Evolutionary conservation across 1,139 yeast species (phyloP).

Genomic region (Pichia sp.): DNA sequence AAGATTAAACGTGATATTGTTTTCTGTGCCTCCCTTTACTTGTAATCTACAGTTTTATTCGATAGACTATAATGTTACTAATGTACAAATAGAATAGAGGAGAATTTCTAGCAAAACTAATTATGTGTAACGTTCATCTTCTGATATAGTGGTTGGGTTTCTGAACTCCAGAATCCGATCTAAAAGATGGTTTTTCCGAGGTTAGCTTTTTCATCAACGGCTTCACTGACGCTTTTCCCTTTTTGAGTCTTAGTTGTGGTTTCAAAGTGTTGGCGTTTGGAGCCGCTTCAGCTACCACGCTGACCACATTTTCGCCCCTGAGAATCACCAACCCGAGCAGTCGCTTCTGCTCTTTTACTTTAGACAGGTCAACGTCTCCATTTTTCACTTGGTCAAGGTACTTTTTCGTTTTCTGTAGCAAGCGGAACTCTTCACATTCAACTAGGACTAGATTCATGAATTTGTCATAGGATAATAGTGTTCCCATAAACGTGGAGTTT

Average conservation of each 20-base stretch:
- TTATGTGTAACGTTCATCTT: not conserved
- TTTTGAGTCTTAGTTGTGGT: constrained; percentile 31
- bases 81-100: not conserved
- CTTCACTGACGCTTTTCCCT: constrained; percentile 31
- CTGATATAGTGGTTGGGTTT: constrained; percentile 9
- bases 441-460: constrained; percentile 82
- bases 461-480: constrained; percentile 81
- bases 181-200: constrained; percentile 1
- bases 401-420: constrained; percentile 54
- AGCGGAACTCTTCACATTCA: constrained; percentile 80
- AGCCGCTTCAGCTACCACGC: constrained; percentile 74
- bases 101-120: not conserved
- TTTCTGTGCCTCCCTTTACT: constrained; percentile 90
- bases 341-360: constrained; percentile 56
- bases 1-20: constrained; percentile 94
- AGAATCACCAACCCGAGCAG: constrained; percentile 75
- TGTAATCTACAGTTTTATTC: constrained; percentile 29
- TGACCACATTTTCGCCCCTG: constrained; percentile 87
- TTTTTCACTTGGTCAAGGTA: constrained; percentile 38
- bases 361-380: constrained; percentile 29
- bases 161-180: constrained; percentile 11
- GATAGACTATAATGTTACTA: not conserved
- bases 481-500: constrained; percentile 72
- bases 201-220: constrained; percentile 27
- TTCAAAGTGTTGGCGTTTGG: constrained; percentile 40